Evolutionary conservation across 202 grass and related monocot species (phyloP).

Genomic region (Saccharum hybrid): DNA sequence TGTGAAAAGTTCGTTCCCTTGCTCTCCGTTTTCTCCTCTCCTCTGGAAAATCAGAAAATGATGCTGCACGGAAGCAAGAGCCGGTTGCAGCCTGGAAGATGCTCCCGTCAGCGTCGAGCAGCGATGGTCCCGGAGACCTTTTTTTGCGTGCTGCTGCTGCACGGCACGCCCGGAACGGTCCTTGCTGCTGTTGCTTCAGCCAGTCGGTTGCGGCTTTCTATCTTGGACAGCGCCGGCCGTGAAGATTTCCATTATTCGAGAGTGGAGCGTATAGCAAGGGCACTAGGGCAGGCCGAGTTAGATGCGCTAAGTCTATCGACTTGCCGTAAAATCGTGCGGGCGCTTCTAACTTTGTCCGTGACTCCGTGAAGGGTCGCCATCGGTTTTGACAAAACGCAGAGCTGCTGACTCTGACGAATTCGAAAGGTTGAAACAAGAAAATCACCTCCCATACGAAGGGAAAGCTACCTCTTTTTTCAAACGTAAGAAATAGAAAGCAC

Average conservation of each 20-base stretch:
- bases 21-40: not conserved
- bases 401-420: no score
- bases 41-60: not conserved
- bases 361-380: not conserved
- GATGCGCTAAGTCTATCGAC: not conserved
- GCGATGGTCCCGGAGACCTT: constrained; percentile 29
- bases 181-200: not conserved
- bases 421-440: no score
- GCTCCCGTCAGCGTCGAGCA: constrained; percentile 33
- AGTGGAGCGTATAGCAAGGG: no score
- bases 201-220: constrained; percentile 39
- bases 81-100: constrained; percentile 21
- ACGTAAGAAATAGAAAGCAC: not conserved
- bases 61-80: not conserved
- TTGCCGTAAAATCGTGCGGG: constrained; percentile 6
- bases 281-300: no score
- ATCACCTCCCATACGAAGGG: no score
- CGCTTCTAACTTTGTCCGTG: not conserved
- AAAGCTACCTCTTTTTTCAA: no score
- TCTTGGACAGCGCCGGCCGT: not conserved
- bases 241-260: no score
- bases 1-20: not conserved
- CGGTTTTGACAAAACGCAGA: no score
- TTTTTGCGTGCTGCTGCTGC: not conserved
- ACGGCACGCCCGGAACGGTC: constrained; percentile 6